phyloP scores from a whole-genome alignment of 139 green algal genomes.

The Picochlorum sp. region DNA sequence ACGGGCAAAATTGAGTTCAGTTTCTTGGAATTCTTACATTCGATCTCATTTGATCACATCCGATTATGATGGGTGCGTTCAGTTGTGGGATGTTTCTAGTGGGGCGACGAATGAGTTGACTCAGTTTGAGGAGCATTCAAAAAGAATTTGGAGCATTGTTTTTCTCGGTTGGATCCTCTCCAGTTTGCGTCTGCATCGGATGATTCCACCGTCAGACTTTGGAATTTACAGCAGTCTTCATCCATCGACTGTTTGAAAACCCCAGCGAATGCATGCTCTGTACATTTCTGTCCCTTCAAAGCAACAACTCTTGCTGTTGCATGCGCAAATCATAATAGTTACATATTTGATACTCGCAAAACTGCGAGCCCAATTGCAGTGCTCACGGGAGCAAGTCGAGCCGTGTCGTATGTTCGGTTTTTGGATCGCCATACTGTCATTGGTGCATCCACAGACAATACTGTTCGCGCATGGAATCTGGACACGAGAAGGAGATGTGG shows the following conservation, averaged over 20 bases:
- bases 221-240: conserved; percentile 46
- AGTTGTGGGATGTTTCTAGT: conserved; percentile 53
- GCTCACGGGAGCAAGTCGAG: conserved; percentile 47
- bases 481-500: conserved; percentile 10
- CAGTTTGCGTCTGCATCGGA: conserved; percentile 49
- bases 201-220: conserved; percentile 58
- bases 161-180: conserved; percentile 51
- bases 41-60: conserved; percentile 48
- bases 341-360: conserved; percentile 57
- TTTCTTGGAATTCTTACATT: conserved; percentile 75
- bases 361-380: conserved; percentile 15
- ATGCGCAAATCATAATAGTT: conserved; percentile 60
- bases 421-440: conserved; percentile 39
- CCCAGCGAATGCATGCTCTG: conserved; percentile 57
- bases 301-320: conserved; percentile 58
- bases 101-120: conserved; percentile 12
- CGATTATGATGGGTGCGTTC: conserved; percentile 58
- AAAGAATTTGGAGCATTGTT: conserved; percentile 64
- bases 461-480: conserved; percentile 33
- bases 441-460: conserved; percentile 62
- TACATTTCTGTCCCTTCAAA: conserved; percentile 49
- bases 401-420: conserved; percentile 70
- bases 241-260: conserved; percentile 44
- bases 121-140: conserved; percentile 56
- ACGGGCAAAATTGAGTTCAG: conserved; percentile 53